Percentiles rank a stretch among this genome's conserved stretches.
Evolutionary conservation across 1,284 basidiomycete species (phyloP).

Genomic region (Serendipita sp.): DNA sequence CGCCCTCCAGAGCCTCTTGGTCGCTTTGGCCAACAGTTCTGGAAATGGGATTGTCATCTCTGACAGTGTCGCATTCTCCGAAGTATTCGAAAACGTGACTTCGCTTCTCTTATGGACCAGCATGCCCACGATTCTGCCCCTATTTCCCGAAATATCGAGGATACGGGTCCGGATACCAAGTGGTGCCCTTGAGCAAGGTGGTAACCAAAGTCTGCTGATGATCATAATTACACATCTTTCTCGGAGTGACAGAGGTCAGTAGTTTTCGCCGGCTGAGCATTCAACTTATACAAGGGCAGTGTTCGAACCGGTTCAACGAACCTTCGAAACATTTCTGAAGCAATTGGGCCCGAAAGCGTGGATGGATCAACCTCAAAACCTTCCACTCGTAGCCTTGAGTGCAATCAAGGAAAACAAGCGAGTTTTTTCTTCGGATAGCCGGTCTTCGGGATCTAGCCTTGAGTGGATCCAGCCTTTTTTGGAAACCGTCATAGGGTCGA

Average conservation of each 20-base stretch:
- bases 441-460: slow-evolving; percentile 28
- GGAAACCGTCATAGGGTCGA: slow-evolving; percentile 34
- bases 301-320: slow-evolving; percentile 35
- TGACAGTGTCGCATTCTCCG: background rate
- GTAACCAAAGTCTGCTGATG: background rate
- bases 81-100: background rate
- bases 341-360: slow-evolving; percentile 35
- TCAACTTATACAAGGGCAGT: background rate
- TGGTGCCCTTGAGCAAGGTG: background rate
- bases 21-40: background rate
- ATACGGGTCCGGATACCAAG: background rate
- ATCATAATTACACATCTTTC: background rate
- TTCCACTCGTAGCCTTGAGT: slow-evolving; percentile 62
- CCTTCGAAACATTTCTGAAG: slow-evolving; percentile 42
- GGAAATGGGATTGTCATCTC: background rate
- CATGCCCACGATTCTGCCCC: background rate
- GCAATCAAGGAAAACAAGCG: slow-evolving; percentile 66
- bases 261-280: background rate
- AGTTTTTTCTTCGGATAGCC: slow-evolving; percentile 32
- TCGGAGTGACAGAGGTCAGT: background rate
- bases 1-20: background rate
- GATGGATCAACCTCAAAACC: slow-evolving; percentile 50
- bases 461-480: slow-evolving; percentile 45
- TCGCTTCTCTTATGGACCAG: background rate
- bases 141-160: background rate